Percentiles rank a stretch among this genome's conserved stretches.
Evolutionary conservation across 2,329 filamentous ascomycete species (phyloP).

Genomic region (Dactylellina parvicollis): DNA sequence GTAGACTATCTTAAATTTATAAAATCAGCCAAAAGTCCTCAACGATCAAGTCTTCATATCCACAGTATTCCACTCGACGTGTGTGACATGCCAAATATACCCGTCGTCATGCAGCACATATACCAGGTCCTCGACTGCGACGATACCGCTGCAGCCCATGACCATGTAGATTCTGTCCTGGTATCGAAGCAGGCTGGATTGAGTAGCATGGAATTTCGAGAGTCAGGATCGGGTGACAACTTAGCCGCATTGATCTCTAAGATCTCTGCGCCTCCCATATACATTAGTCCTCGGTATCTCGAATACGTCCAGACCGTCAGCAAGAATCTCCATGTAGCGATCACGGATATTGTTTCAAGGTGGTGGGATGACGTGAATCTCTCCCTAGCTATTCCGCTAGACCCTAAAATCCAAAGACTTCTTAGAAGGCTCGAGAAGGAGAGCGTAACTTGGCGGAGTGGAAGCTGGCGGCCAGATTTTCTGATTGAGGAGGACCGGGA

Average conservation of each 20-base stretch:
- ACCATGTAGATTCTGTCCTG: background rate
- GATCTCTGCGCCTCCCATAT: conserved; percentile 59
- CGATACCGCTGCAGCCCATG: background rate
- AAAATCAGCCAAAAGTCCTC: too few relatives aligned
- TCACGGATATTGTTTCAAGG: conserved; percentile 61
- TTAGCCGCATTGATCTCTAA: conserved; percentile 56
- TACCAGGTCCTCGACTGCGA: conserved; percentile 12
- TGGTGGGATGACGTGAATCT: conserved; percentile 60
- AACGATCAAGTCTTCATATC: too few relatives aligned
- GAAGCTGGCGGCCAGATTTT: conserved; percentile 62
- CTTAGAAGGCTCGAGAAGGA: conserved; percentile 49
- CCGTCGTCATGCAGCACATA: conserved; percentile 18
- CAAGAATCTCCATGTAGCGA: conserved; percentile 59
- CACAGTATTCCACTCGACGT: too few relatives aligned
- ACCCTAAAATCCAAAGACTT: conserved; percentile 54
- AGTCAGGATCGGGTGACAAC: conserved; percentile 57
- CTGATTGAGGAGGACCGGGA: conserved; percentile 58
- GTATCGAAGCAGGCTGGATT: conserved; percentile 14
- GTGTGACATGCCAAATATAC: too few relatives aligned
- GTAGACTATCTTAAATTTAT: too few relatives aligned
- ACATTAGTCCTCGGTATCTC: conserved; percentile 59
- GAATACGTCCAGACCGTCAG: conserved; percentile 59
- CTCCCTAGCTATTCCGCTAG: conserved; percentile 42
- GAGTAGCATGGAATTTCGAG: conserved; percentile 57
- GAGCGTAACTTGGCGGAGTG: conserved; percentile 43